phyloP scores from a whole-genome alignment of 768 basidiomycete genomes.

The Hortiboletus flavorubellus region DNA sequence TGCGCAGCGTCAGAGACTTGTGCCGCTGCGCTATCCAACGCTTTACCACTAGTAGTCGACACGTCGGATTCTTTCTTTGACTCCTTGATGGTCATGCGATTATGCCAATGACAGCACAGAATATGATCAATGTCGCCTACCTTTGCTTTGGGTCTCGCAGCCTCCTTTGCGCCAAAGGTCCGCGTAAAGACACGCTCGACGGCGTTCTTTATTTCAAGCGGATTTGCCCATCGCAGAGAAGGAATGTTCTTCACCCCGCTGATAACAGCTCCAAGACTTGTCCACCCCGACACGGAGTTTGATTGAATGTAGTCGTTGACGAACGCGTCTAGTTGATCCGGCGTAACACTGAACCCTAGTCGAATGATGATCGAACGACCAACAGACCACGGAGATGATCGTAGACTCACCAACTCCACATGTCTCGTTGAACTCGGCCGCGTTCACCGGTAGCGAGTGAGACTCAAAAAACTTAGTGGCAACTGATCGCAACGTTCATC shows the following conservation, averaged over 20 bases:
- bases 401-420: slow-evolving; percentile 81
- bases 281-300: slow-evolving; percentile 66
- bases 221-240: slow-evolving; percentile 75
- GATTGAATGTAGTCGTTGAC: slow-evolving; percentile 57
- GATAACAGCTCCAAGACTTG: slow-evolving; percentile 63
- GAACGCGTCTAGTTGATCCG: slow-evolving; percentile 54
- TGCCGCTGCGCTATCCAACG: slow-evolving; percentile 21
- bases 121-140: slow-evolving; percentile 32
- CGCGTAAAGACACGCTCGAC: slow-evolving; percentile 67
- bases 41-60: neutral
- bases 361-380: neutral
- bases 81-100: slow-evolving; percentile 34
- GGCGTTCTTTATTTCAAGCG: slow-evolving; percentile 80
- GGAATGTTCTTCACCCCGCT: slow-evolving; percentile 59
- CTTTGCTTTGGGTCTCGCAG: slow-evolving; percentile 63
- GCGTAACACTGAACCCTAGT: slow-evolving; percentile 75
- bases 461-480: slow-evolving; percentile 73
- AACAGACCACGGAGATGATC: neutral
- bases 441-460: slow-evolving; percentile 58
- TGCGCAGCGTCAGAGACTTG: slow-evolving; percentile 35
- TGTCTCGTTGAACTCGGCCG: slow-evolving; percentile 65
- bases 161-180: slow-evolving; percentile 71
- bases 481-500: slow-evolving; percentile 11
- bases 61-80: slow-evolving; percentile 43
- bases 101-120: neutral